These are phyloP conservation scores for Colletotrichum somersetense DNA, from an alignment of 2,329 filamentous ascomycete genomes.

Conservation along the genomic window DNA sequence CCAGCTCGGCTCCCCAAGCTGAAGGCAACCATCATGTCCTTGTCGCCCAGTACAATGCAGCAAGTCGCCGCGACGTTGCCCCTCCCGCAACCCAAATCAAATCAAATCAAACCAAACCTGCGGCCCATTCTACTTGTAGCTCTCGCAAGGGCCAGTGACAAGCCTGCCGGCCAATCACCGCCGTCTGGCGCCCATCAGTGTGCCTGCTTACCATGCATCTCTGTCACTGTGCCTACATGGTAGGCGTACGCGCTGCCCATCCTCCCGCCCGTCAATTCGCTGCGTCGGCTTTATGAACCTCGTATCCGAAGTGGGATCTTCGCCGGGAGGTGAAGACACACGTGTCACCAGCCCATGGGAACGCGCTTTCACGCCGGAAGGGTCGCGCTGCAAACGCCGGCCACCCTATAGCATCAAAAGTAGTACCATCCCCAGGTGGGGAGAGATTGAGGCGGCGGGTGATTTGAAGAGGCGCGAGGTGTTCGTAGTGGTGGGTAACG, in stretches of 20 bases:
- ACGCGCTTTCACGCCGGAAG: background rate
- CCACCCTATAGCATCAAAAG: background rate
- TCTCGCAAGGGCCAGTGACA: background rate
- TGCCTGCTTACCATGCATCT: slow-evolving; percentile 1
- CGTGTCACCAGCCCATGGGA: background rate
- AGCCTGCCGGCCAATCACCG: background rate
- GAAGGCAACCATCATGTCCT: background rate
- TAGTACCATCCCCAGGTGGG: background rate
- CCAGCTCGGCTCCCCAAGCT: background rate
- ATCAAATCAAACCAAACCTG: background rate
- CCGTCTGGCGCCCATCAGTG: background rate
- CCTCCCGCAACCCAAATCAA: background rate
- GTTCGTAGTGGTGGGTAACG: background rate
- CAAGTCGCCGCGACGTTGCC: background rate
- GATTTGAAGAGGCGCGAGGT: background rate
- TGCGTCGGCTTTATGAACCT: background rate
- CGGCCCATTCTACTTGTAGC: background rate
- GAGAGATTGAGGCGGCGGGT: background rate
- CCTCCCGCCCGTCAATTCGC: background rate
- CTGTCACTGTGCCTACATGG: background rate
- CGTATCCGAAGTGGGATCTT: background rate
- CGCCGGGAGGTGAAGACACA: background rate
- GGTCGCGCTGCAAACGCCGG: background rate
- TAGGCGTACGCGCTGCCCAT: background rate
- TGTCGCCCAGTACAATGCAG: background rate